Percentiles rank a stretch among this genome's conserved stretches.
Evolutionary conservation across 345 rosid genomes (phyloP).

Genomic region (Noccaea caerulescens): DNA sequence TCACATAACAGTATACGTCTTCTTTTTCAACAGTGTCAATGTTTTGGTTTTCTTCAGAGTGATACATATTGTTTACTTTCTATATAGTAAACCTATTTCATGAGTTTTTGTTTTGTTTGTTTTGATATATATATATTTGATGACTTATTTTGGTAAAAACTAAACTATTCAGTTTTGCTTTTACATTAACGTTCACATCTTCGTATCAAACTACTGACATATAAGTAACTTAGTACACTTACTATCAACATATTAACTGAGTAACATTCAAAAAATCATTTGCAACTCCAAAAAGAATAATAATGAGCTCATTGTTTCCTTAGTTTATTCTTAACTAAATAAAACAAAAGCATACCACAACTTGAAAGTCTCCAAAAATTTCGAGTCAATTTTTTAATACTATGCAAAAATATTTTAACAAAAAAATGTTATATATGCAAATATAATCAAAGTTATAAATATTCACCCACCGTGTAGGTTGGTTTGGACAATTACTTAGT

Average conservation of each 20-base stretch:
- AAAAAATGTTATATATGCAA: neutral
- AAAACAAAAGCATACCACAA: neutral
- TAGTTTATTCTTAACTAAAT: constrained; percentile 7
- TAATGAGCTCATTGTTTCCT: constrained; percentile 1
- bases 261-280: constrained; percentile 8
- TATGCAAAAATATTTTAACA: too few species aligned
- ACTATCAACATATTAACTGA: neutral
- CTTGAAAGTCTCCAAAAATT: neutral
- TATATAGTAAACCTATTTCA: neutral
- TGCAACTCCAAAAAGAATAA: neutral
- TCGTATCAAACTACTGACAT: neutral
- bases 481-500: constrained; percentile 17
- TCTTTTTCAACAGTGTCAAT: constrained; percentile 28
- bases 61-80: too few species aligned
- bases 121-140: neutral
- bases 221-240: neutral
- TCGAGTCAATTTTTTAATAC: neutral
- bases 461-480: neutral
- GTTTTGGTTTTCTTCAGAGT: constrained; percentile 21
- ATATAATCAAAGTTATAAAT: neutral
- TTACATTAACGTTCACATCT: neutral
- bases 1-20: constrained; percentile 28
- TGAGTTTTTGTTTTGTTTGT: neutral
- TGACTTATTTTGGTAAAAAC: constrained; percentile 11
- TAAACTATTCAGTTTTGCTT: neutral